These are phyloP conservation scores for Rhizopogon vesiculosus DNA, from an alignment of 768 basidiomycete genomes.

Conservation along the genomic window DNA sequence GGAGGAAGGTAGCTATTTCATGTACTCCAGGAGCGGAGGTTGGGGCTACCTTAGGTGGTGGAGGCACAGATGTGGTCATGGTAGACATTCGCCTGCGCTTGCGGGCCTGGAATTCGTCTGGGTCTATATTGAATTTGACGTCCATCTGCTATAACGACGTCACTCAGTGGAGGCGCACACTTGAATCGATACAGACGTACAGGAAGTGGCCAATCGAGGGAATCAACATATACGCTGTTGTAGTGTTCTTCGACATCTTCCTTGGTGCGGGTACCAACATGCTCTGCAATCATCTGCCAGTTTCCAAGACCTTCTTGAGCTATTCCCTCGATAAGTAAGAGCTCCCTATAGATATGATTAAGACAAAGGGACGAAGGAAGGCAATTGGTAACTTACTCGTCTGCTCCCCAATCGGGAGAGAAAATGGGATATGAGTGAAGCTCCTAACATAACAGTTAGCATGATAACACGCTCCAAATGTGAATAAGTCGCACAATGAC, in stretches of 20 bases:
- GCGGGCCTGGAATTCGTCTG: constrained; percentile 79
- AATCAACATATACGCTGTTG: constrained; percentile 71
- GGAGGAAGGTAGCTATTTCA: constrained; percentile 89
- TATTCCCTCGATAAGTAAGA: constrained; percentile 85
- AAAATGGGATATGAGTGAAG: constrained; percentile 97
- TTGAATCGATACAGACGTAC: constrained; percentile 38
- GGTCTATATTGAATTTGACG: constrained; percentile 62
- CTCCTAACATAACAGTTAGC: constrained; percentile 51
- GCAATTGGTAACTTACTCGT: constrained; percentile 61
- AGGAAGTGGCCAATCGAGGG: constrained; percentile 75
- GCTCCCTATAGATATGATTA: constrained; percentile 51
- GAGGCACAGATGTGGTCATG: constrained; percentile 55
- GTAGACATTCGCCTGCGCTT: constrained; percentile 87
- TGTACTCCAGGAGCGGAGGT: constrained; percentile 90
- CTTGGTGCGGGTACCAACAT: constrained; percentile 89
- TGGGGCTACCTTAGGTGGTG: constrained; percentile 68
- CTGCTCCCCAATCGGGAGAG: constrained; percentile 93
- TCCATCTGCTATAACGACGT: constrained; percentile 36
- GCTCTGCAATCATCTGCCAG: constrained; percentile 94
- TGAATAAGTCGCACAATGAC: constrained; percentile 61
- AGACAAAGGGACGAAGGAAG: background rate
- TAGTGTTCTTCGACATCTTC: constrained; percentile 95
- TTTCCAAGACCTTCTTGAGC: constrained; percentile 88
- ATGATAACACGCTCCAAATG: background rate
- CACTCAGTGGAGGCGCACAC: constrained; percentile 9